Base-by-base conservation (phyloP, 805 yeast species). In the Saturnispora silvae region DNA sequence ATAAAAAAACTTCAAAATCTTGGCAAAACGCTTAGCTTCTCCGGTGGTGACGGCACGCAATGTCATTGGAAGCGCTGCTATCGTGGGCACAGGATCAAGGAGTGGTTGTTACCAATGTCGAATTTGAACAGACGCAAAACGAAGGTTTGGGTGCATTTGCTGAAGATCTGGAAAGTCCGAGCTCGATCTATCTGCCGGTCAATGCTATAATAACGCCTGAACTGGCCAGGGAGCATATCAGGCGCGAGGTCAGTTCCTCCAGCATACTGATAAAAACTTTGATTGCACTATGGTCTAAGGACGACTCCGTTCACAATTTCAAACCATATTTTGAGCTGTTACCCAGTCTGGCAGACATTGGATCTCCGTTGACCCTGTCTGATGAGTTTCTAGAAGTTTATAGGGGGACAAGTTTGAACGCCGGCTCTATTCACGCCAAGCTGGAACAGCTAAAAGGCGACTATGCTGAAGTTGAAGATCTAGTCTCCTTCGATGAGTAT, bases 361-460 rank as follows among this genome's bases (percentile, higher is more conserved):
- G 67, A 15, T 67, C 80, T 8, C 94, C 95, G 1, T 65, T 76
- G 31, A 68, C 72, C 38, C 83, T 81, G 77, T 56, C 60, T 34
- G 54, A 65, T 0, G 57, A 59, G 2, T 81, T 78, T 27, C 57
- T 73, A 5, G 24, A 35, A 11, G 40, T 43, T 18, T 43, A 31
- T 17, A 39, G 50, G 52, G 5, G 50, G 64, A 33, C 53, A 81
- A 9, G 57, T 59, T 26, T 86, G 83, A 0, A 78, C 87, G 2
- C 83, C 81, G 50, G 55, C 35, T 70, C 76, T 1, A 57, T 76
- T 15, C 62, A 63, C 20, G 59, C 58, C 10, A 68, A 71, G 35
- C 43, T 71, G 25, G 48, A 47, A 5, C 48, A 49, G 4, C 52
- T 79, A 38, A 53, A 74, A 5, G 67, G 64, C 27, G 87, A 81